Evolutionary conservation across 1,139 yeast genomes (phyloP).

Genomic region (Kazachstania sp.): DNA sequence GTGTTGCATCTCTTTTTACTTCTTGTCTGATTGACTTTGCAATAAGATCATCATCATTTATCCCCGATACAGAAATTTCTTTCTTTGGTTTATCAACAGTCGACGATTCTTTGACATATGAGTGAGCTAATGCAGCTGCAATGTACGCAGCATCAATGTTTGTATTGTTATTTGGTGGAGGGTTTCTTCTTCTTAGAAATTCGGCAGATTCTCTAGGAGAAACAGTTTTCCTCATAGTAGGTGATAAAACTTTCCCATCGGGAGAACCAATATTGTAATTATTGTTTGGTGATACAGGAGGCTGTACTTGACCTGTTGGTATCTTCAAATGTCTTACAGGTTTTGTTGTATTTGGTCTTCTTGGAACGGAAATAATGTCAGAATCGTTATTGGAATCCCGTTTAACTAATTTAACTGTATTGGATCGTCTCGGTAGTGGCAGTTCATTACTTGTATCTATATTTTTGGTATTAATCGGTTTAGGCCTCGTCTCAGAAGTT

Average conservation of each 20-base stretch:
- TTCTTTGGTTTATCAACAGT: background rate
- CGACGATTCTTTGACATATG: slow-evolving; percentile 2
- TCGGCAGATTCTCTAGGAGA: background rate
- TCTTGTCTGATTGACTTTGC: slow-evolving; percentile 1
- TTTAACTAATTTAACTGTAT: too few relatives aligned
- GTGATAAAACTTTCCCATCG: background rate
- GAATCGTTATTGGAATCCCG: too few relatives aligned
- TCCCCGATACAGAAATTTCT: background rate
- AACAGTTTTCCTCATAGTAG: background rate
- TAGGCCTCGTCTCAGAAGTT: background rate
- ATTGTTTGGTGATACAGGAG: background rate
- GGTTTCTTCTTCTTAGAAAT: background rate
- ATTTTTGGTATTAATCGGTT: background rate
- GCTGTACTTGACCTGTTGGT: too few relatives aligned
- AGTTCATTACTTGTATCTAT: background rate
- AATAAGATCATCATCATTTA: background rate
- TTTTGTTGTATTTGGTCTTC: background rate
- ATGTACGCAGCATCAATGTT: slow-evolving; percentile 3
- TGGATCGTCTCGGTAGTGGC: too few relatives aligned
- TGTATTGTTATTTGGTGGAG: background rate
- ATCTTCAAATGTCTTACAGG: background rate
- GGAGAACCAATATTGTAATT: background rate
- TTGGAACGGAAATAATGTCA: background rate
- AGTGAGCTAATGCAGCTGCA: slow-evolving; percentile 10
- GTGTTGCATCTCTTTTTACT: slow-evolving; percentile 1